A percentile compares a stretch with the other conserved stretches of the same genome.
Conservation (phyloP, 2,329 filamentous ascomycete genomes). For the Ascochyta viciae-villosae region DNA sequence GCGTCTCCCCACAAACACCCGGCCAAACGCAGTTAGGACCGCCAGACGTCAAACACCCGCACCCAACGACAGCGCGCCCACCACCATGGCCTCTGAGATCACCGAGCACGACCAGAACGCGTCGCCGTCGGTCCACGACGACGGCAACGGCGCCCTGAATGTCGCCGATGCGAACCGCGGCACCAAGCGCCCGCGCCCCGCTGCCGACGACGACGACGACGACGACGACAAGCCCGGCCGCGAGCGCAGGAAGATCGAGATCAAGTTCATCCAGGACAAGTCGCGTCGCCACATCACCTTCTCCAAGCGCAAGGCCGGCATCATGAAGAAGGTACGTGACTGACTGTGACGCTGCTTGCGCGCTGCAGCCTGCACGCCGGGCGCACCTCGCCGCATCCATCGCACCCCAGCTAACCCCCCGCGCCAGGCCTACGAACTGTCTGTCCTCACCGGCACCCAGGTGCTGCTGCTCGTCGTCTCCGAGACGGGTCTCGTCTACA, state of each 20-base stretch:
- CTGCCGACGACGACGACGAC: slow-evolving; percentile 92
- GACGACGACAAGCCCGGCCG: slow-evolving; percentile 97
- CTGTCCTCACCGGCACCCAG: slow-evolving; percentile 96
- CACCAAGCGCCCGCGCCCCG: slow-evolving; percentile 85
- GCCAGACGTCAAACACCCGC: slow-evolving; percentile 45
- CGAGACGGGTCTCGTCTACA: slow-evolving; percentile 96
- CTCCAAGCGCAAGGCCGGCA: slow-evolving; percentile 98
- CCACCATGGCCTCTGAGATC: slow-evolving; percentile 56
- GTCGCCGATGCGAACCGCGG: slow-evolving; percentile 75
- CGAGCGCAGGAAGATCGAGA: slow-evolving; percentile 99
- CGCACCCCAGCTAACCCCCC: slow-evolving; percentile 4
- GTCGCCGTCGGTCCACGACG: slow-evolving; percentile 59
- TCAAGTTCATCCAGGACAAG: slow-evolving; percentile 99
- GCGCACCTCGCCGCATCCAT: neutral
- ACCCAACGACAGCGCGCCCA: slow-evolving; percentile 33
- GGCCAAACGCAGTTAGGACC: slow-evolving; percentile 51
- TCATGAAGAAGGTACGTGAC: slow-evolving; percentile 96
- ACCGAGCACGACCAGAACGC: slow-evolving; percentile 60
- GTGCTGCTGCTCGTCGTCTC: slow-evolving; percentile 95
- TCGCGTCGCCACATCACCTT: slow-evolving; percentile 99
- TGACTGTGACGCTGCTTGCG: neutral
- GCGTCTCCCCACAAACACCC: slow-evolving; percentile 45
- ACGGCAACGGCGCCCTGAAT: slow-evolving; percentile 58
- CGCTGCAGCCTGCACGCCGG: slow-evolving; percentile 2
- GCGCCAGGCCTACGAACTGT: slow-evolving; percentile 88